phyloP scores from a whole-genome alignment of 345 rosid species.

The Euclidium syriacum region DNA sequence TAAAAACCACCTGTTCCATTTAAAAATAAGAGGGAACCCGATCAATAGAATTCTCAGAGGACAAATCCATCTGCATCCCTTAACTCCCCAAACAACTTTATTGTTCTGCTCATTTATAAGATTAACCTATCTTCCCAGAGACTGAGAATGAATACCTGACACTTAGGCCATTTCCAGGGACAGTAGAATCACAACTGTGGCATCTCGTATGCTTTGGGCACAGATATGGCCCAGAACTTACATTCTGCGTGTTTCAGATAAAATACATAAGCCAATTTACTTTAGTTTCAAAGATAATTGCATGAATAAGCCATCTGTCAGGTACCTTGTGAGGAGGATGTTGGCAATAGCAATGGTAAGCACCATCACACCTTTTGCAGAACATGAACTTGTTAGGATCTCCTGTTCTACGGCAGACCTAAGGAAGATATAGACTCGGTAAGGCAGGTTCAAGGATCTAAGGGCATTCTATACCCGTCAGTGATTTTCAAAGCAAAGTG shows the following conservation, averaged over 20 bases:
- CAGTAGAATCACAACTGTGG: slow-evolving; percentile 93
- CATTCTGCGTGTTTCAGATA: slow-evolving; percentile 56
- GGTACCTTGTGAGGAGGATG: slow-evolving; percentile 97
- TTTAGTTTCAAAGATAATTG: background rate
- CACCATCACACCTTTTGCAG: slow-evolving; percentile 96
- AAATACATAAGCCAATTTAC: slow-evolving; percentile 1
- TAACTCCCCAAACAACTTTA: background rate
- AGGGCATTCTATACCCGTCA: background rate
- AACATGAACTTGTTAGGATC: slow-evolving; percentile 96
- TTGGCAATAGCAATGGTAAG: slow-evolving; percentile 97
- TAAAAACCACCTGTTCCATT: slow-evolving; percentile 84
- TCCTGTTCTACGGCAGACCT: slow-evolving; percentile 94
- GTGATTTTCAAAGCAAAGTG: background rate
- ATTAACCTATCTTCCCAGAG: background rate
- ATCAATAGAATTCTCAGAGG: background rate
- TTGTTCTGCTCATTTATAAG: slow-evolving; percentile 3
- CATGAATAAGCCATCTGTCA: slow-evolving; percentile 9
- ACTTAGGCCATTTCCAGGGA: slow-evolving; percentile 98
- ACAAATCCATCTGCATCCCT: slow-evolving; percentile 4
- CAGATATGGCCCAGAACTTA: slow-evolving; percentile 93
- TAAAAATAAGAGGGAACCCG: background rate
- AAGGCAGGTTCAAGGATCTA: slow-evolving; percentile 7
- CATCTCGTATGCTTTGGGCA: slow-evolving; percentile 95
- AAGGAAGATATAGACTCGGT: slow-evolving; percentile 4
- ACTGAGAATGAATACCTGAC: slow-evolving; percentile 59